phyloP scores from a whole-genome alignment of 768 basidiomycete genomes.

The Holtermannia corniformis region DNA sequence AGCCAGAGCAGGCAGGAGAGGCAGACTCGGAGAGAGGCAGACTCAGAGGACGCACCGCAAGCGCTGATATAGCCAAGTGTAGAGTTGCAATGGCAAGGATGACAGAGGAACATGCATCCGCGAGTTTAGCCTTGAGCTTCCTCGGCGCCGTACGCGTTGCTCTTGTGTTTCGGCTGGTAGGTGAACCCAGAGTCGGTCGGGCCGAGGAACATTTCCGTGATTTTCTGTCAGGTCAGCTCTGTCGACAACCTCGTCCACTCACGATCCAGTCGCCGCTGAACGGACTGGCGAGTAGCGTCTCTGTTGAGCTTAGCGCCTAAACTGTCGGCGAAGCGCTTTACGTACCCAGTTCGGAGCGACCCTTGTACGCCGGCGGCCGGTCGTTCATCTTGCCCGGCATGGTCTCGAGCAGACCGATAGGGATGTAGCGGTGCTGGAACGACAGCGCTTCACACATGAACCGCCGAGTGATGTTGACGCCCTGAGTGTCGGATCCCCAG shows the following conservation, averaged over 20 bases:
- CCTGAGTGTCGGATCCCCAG: constrained; percentile 50
- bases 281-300: constrained; percentile 22
- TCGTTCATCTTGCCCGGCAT: constrained; percentile 80
- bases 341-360: constrained; percentile 78
- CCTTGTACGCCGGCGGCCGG: constrained; percentile 74
- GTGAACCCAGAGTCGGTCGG: constrained; percentile 70
- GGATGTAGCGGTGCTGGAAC: constrained; percentile 93
- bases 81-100: too few relatives aligned
- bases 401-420: constrained; percentile 78
- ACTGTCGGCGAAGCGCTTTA: constrained; percentile 3
- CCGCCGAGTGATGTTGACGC: constrained; percentile 80
- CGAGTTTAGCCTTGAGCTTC: constrained; percentile 36
- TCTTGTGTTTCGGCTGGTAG: constrained; percentile 91
- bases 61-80: too few relatives aligned
- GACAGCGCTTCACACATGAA: constrained; percentile 93
- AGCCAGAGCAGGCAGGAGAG: too few relatives aligned
- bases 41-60: too few relatives aligned
- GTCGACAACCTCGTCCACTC: neutral
- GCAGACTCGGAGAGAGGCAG: too few relatives aligned
- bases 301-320: neutral
- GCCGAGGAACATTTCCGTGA: constrained; percentile 92
- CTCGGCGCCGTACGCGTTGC: constrained; percentile 51
- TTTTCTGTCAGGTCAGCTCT: constrained; percentile 68
- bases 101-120: too few relatives aligned
- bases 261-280: constrained; percentile 30